A percentile compares a stretch with the other conserved stretches of the same genome.
These are phyloP conservation scores for Flammula alnicola DNA, from an alignment of 1,284 basidiomycete genomes.

Conservation along the genomic window DNA sequence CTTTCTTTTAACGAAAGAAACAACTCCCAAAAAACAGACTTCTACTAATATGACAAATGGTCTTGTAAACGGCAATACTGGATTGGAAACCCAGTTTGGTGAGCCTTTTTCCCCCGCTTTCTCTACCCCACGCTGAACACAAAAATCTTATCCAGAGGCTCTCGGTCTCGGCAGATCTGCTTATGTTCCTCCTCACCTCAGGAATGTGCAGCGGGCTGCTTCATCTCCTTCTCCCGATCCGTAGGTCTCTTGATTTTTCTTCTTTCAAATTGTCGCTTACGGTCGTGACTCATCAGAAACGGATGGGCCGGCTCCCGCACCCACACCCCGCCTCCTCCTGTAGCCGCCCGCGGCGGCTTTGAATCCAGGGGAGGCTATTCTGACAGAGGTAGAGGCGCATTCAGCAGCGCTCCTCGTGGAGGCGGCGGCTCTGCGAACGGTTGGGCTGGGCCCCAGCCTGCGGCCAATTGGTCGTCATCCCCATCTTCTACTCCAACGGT, in stretches of 20 bases:
- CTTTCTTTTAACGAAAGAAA: constrained; percentile 35
- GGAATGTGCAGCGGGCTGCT: constrained; percentile 80
- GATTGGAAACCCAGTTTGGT: constrained; percentile 86
- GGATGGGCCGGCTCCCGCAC: constrained; percentile 74
- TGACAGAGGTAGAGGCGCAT: constrained; percentile 53
- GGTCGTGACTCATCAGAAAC: constrained; percentile 46
- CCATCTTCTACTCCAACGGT: constrained; percentile 40
- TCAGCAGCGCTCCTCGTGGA: constrained; percentile 42
- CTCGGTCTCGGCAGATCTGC: constrained; percentile 83
- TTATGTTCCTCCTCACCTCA: constrained; percentile 93
- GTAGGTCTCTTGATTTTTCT: constrained; percentile 16
- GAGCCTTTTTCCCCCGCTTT: constrained; percentile 36
- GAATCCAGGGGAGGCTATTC: constrained; percentile 47
- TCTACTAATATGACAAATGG: constrained; percentile 83
- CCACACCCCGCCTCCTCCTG: constrained; percentile 55
- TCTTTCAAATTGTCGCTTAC: constrained; percentile 14
- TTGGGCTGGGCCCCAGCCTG: constrained; percentile 46
- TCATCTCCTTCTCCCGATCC: constrained; percentile 46
- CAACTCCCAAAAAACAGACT: constrained; percentile 25
- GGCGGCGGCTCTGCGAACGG: constrained; percentile 48
- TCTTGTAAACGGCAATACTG: constrained; percentile 78
- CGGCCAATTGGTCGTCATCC: constrained; percentile 39
- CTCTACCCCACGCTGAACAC: constrained; percentile 7
- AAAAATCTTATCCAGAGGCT: constrained; percentile 54
- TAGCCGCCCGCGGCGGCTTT: constrained; percentile 60